Evolutionary conservation across 164 flowering plant genomes (phyloP), one percentile per base, ranked within the genome.

Genomic region (Annona cherimola): DNA sequence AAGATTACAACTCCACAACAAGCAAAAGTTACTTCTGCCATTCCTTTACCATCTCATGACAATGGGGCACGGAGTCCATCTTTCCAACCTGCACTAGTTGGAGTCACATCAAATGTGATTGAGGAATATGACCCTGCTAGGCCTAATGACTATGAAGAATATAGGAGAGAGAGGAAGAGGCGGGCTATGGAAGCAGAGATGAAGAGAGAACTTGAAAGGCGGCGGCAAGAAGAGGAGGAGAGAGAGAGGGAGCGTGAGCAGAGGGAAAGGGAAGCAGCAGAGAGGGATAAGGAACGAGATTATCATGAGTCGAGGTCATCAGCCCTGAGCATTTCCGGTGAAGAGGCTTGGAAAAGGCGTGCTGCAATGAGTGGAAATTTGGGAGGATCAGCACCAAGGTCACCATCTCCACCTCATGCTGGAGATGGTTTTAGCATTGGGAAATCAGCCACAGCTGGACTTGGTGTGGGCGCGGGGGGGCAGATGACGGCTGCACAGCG

Each of bases 401-500:
- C 91, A 0, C 90, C 93, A 6, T 88, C 97, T 12, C 91, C 94
- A 0, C 85, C 88, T 0, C 35, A 76, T 11, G 74, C 19, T 61
- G 90, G 73, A 7, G 99, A 86, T 43, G 98, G 97, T 60, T 96
- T 96, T 78, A 82, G 71, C 20, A 96, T 96, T 70, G 98, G 93
- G 74, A 96, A 89, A 82, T 88, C 96, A 8, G 97, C 91, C 66
- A 83, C 89, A 0, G 89, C 76, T 35, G 99, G 99, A 14, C 75
- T 95, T 70, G 99, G 99, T 6, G 86, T 95, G 54, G 99, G 99
- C 5, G 97, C 98, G 0, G 98, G 97, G 40, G 99, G 99, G 66
- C 92, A 96, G 75, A 96, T 96, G 99, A 96, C 98, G 5, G 97
- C 98, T 0, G 99, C 99, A 0, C 99, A 96, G 75, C 87, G 95